Conservation (phyloP, 1,284 basidiomycete species). For the Laetiporus sulphureus region DNA sequence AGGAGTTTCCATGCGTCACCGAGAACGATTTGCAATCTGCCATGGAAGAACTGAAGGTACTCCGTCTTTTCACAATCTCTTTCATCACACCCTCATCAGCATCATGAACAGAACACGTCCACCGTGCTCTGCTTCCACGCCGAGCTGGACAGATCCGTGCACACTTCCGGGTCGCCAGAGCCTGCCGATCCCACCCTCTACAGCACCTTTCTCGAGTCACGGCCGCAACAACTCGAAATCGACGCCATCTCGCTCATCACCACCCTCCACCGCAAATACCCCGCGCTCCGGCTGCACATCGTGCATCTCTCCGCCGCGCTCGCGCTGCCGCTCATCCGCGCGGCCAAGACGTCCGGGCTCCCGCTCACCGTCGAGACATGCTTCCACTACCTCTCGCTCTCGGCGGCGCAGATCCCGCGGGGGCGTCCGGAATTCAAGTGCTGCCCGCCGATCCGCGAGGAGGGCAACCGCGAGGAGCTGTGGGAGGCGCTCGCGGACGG, state of each 20-base stretch:
- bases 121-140: constrained; percentile 86
- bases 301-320: constrained; percentile 86
- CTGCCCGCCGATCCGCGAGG: constrained; percentile 86
- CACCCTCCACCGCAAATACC: constrained; percentile 52
- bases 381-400: constrained; percentile 85
- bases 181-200: constrained; percentile 51
- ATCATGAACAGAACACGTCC: constrained; percentile 55
- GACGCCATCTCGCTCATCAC: constrained; percentile 76
- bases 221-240: constrained; percentile 73
- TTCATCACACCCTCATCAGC: too few species aligned
- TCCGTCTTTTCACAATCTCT: constrained; percentile 7
- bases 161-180: not conserved
- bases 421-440: constrained; percentile 86
- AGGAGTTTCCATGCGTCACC: constrained; percentile 88
- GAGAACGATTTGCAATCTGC: constrained; percentile 65
- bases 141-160: constrained; percentile 53
- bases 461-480: constrained; percentile 62
- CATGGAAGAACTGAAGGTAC: constrained; percentile 70
- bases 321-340: constrained; percentile 70
- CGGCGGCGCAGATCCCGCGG: constrained; percentile 57
- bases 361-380: constrained; percentile 89
- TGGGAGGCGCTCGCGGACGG: constrained; percentile 80
- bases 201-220: constrained; percentile 76
- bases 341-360: constrained; percentile 56
- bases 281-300: constrained; percentile 79